Conservation (phyloP, 768 basidiomycete species). For the Pleurotus salmoneostramineus region DNA sequence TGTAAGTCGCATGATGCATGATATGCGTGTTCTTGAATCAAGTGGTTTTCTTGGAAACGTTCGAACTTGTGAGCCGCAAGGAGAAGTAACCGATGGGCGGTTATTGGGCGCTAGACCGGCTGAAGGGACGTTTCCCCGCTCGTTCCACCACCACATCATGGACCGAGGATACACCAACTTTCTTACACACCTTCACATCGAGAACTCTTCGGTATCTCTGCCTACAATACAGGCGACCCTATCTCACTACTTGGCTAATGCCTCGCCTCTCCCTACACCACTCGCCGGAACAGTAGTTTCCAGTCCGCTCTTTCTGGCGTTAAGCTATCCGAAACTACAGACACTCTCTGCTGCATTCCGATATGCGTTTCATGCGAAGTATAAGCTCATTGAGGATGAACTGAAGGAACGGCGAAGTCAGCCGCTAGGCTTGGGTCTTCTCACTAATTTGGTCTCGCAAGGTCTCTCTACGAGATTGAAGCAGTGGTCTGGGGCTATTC, state of each 20-base stretch:
- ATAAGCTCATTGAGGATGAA: constrained; percentile 34
- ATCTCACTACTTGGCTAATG: constrained; percentile 52
- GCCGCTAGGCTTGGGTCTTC: constrained; percentile 25
- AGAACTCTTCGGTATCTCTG: constrained; percentile 38
- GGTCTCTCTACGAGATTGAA: constrained; percentile 35
- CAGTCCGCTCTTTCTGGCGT: constrained; percentile 49
- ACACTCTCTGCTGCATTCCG: constrained; percentile 53
- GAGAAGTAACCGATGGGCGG: too few species aligned
- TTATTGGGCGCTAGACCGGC: too few species aligned
- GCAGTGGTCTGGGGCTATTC: constrained; percentile 47
- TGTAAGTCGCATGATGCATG: too few species aligned
- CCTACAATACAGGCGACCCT: constrained; percentile 50
- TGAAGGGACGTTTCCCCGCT: too few species aligned
- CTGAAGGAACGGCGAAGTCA: constrained; percentile 23
- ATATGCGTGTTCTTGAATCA: too few species aligned
- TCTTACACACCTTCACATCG: constrained; percentile 47
- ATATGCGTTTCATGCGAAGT: constrained; percentile 55
- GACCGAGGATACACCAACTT: constrained; percentile 34
- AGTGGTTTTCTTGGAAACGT: too few species aligned
- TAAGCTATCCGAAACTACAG: constrained; percentile 43
- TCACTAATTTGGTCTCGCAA: constrained; percentile 28
- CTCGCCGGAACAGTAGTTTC: constrained; percentile 54
- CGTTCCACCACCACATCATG: not conserved
- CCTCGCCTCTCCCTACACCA: constrained; percentile 49
- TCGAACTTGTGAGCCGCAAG: too few species aligned